Base-by-base conservation (phyloP, 768 basidiomycete genomes). In the Cytidiella melzeri region DNA sequence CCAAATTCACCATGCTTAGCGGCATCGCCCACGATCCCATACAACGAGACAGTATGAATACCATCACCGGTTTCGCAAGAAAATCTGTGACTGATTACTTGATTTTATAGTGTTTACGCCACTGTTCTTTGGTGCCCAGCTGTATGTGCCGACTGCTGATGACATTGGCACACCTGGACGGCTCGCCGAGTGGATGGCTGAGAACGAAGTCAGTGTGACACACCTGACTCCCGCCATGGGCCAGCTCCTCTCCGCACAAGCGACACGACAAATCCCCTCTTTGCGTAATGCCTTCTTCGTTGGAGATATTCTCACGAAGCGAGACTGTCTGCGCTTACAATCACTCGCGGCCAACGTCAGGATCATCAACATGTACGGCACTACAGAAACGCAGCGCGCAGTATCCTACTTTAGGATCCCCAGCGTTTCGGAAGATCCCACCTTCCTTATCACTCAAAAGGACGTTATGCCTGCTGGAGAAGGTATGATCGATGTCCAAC, bases 301-400 rank as follows among this genome's bases (percentile, higher is more conserved):
- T 40, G 96, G 96, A n/a, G 96, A 99, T 63, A 83, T 98, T 38
- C 82, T 99, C 48, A 98, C 96, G 53, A 99, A 98, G 68, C 88
- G 96, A 39, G 96, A 99, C 66, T 98, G 95, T 61, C 80, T 87
- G 37, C 88, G 96, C 28, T 77, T 99, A 2, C 96, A 99, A 65
- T 76, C 88, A 2, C 83, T 99, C 42, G 96, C 95, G 2, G 72
- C 81, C 11, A 96, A 98, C 58, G 92, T 94, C 12, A 75, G 83
- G 27, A 97, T 99, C 63, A 84, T 98, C 67, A 99, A 99, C 74
- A 99, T 99, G 96, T 99, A 97, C 66, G 96, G 96, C 13, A 98
- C 96, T 5, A 99, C 96, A 19, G 96, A 99, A 69, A 98, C 96
- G 6, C 96, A 99, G 65, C 89, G 96, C 45, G 96, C 96, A 2